Evolutionary conservation across 805 yeast genomes (phyloP).

Genomic region (Kluyveromyces lactis): DNA sequence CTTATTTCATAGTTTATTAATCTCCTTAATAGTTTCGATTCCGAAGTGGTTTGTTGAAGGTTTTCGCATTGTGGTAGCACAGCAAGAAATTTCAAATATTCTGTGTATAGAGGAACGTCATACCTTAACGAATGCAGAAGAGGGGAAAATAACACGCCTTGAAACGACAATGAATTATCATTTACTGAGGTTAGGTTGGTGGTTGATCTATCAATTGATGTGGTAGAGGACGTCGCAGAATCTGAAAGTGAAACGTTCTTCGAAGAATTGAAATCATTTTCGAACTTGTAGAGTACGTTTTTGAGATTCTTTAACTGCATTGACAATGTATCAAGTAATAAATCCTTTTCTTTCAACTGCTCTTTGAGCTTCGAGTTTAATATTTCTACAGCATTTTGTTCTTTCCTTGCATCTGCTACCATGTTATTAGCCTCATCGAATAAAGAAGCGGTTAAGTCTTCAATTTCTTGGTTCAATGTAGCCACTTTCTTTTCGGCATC

Average conservation of each 20-base stretch:
- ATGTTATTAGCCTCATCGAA: constrained; percentile 80
- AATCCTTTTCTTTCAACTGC: constrained; percentile 61
- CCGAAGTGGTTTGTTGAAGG: constrained; percentile 33
- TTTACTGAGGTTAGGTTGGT: constrained; percentile 10
- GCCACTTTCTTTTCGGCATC: constrained; percentile 29
- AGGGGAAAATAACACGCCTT: constrained; percentile 32
- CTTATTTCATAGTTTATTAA: constrained; percentile 74
- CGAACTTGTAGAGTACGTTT: constrained; percentile 47
- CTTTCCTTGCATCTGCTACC: constrained; percentile 72
- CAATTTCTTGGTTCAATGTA: constrained; percentile 62
- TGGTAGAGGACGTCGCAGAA: constrained; percentile 13
- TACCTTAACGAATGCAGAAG: constrained; percentile 34
- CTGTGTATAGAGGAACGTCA: constrained; percentile 32
- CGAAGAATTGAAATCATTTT: constrained; percentile 12
- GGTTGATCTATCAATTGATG: constrained; percentile 16
- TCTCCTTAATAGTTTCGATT: constrained; percentile 52
- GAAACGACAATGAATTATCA: constrained; percentile 5
- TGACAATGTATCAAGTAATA: constrained; percentile 53
- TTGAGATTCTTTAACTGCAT: constrained; percentile 64
- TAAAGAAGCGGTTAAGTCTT: constrained; percentile 66
- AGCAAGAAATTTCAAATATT: constrained; percentile 33
- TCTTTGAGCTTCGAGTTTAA: constrained; percentile 47
- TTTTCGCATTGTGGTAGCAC: constrained; percentile 28
- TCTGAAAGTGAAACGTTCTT: constrained; percentile 5
- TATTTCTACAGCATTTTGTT: constrained; percentile 49